Base-by-base conservation (phyloP, 139 green algal species). In the Mesotaenium endlicherianum region DNA sequence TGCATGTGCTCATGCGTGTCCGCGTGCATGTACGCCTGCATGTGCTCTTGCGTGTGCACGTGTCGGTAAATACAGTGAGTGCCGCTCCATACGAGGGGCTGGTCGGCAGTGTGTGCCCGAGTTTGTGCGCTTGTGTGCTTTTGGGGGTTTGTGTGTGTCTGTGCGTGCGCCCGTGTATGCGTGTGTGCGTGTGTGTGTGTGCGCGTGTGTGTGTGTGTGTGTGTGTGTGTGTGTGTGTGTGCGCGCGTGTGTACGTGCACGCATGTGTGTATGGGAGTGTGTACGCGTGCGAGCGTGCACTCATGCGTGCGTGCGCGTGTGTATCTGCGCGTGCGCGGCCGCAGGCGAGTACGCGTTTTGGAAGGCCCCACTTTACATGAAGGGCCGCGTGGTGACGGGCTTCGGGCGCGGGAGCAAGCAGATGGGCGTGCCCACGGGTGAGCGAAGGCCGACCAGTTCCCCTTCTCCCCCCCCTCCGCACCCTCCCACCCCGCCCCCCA, bases 351-450 rank as follows among this genome's bases (percentile, higher is more conserved):
- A 50, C 40, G 45, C 40, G 34, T 86, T 88, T 67, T 11, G 14
- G 26, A 77, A 87, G 45, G 75, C 82, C n/a, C 81, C 81, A 4
- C 11, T 88, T 30, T 78, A 75, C 43, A 57, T 88, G 60, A 36
- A 47, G 1, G 78, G 59, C 14, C 45, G 44, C 2, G 83, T 88
- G 1, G 83, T 88, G 30, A 64, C 26, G 16, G 84, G 42, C 34
- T 98, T 96, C 90, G 94, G 94, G 0, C 89, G 95, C 0, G 95
- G 95, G 76, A 97, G 93, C 89, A 89, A 87, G 50, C 84, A 97
- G 86, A 92, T 98, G 89, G 95, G 93, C 6, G 87, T 95, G 11
- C 94, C 95, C 11, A 98, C 95, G 55, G 81, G 81, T 87, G 39
- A 81, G 3, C 43, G 34, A 57, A 69, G 11, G 34, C 64, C 17